phyloP scores from a whole-genome alignment of 2,329 filamentous ascomycete genomes.

The Verruconis gallopava region DNA sequence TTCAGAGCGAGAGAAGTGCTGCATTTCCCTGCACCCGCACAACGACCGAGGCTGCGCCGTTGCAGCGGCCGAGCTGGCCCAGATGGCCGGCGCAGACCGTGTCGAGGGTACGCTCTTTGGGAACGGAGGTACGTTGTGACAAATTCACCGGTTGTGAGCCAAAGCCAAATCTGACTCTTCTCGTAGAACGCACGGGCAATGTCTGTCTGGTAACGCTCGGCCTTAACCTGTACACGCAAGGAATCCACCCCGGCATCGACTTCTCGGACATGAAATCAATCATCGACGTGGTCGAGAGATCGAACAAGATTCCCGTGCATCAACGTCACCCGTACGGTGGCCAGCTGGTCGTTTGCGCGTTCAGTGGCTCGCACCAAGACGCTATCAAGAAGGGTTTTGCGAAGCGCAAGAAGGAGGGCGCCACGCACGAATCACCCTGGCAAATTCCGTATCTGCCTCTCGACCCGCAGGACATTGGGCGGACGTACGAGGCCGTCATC shows the following conservation, averaged over 20 bases:
- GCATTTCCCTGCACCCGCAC: constrained; percentile 83
- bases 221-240: constrained; percentile 90
- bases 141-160: too few relatives aligned
- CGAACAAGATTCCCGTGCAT: constrained; percentile 91
- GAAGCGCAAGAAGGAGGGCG: constrained; percentile 47
- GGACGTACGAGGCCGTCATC: constrained; percentile 96
- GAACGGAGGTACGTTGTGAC: too few relatives aligned
- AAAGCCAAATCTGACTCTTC: too few relatives aligned
- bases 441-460: constrained; percentile 83
- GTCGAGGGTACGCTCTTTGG: constrained; percentile 91
- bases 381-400: constrained; percentile 88
- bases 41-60: constrained; percentile 88
- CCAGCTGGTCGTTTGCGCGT: constrained; percentile 81
- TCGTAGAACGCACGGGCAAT: constrained; percentile 91
- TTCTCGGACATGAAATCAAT: constrained; percentile 79
- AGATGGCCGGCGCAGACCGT: constrained; percentile 82
- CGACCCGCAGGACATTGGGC: constrained; percentile 84
- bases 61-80: constrained; percentile 79
- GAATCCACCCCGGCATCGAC: constrained; percentile 71
- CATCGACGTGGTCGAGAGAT: constrained; percentile 80
- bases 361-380: constrained; percentile 86
- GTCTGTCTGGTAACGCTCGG: constrained; percentile 88
- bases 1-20: constrained; percentile 71
- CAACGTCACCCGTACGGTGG: constrained; percentile 83
- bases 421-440: constrained; percentile 57